phyloP scores from a whole-genome alignment of 441 rosid genomes.

The Biscutella laevigata region DNA sequence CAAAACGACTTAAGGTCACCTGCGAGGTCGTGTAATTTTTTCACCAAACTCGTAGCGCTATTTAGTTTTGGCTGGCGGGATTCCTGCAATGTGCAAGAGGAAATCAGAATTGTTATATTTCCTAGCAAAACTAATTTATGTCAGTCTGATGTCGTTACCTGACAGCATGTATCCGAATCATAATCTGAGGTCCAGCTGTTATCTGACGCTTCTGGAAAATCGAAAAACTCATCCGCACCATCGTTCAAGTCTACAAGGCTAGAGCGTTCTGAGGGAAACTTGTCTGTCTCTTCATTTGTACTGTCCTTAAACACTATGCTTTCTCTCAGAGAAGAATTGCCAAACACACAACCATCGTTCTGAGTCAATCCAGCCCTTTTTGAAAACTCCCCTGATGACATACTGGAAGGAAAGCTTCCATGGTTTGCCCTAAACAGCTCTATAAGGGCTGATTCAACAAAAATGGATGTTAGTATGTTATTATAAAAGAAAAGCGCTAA shows the following conservation, averaged over 20 bases:
- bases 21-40: slow-evolving; percentile 84
- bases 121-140: background rate
- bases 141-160: slow-evolving; percentile 38
- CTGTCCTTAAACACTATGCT: slow-evolving; percentile 36
- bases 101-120: slow-evolving; percentile 4
- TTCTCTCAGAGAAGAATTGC: slow-evolving; percentile 29
- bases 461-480: slow-evolving; percentile 13
- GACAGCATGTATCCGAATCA: slow-evolving; percentile 48
- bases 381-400: slow-evolving; percentile 66
- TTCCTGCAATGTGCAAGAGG: slow-evolving; percentile 43
- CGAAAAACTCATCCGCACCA: slow-evolving; percentile 97
- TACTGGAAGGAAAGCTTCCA: slow-evolving; percentile 48
- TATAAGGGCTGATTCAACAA: slow-evolving; percentile 54
- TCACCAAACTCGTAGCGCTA: slow-evolving; percentile 74
- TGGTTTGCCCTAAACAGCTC: slow-evolving; percentile 70
- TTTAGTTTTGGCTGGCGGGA: slow-evolving; percentile 56
- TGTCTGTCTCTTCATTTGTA: slow-evolving; percentile 49
- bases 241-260: slow-evolving; percentile 72
- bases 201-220: slow-evolving; percentile 77
- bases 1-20: slow-evolving; percentile 35
- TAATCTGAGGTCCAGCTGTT: slow-evolving; percentile 64
- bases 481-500: background rate
- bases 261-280: slow-evolving; percentile 62
- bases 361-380: slow-evolving; percentile 38
- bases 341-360: slow-evolving; percentile 32